Conservation (phyloP, 1,284 basidiomycete species). For the Rhodotorula glutinis region DNA sequence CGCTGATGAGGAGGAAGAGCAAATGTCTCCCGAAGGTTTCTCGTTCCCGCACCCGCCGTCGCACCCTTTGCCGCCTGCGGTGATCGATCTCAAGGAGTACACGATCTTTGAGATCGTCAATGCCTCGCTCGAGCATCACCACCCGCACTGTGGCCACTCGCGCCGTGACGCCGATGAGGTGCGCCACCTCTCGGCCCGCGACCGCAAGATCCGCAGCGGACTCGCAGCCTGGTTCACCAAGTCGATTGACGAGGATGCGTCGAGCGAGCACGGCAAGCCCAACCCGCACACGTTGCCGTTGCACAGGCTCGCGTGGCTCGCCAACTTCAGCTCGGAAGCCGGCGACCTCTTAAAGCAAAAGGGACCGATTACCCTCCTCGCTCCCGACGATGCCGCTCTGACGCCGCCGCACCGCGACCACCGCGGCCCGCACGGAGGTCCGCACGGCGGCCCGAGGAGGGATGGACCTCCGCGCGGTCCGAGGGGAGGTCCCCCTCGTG, state of each 20-base stretch:
- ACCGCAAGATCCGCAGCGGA: constrained; percentile 9
- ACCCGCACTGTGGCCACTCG: not conserved
- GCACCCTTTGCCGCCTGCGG: constrained; percentile 19
- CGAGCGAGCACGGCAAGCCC: not conserved
- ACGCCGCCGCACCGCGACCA: constrained; percentile 34
- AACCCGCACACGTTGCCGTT: constrained; percentile 36
- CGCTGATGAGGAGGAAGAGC: not conserved
- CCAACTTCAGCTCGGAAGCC: constrained; percentile 34
- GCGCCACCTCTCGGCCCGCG: not conserved
- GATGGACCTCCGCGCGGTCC: not conserved
- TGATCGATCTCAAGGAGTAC: constrained; percentile 33
- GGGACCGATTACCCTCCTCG: constrained; percentile 40
- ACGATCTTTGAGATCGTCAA: constrained; percentile 42
- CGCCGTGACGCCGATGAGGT: not conserved
- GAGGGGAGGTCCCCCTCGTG: not conserved
- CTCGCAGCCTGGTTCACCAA: not conserved
- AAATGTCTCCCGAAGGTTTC: not conserved
- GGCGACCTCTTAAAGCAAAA: constrained; percentile 19
- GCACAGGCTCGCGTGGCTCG: constrained; percentile 41
- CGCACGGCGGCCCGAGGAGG: not conserved
- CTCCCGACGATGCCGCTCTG: constrained; percentile 43
- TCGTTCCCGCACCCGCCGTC: not conserved
- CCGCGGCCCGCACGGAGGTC: not conserved
- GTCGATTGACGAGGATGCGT: not conserved
- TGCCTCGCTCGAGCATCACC: constrained; percentile 30